Percentiles rank a stretch among this genome's conserved stretches.
These are phyloP conservation scores for Acacia confusa DNA, from an alignment of 306 rosid species.

Conservation along the genomic window DNA sequence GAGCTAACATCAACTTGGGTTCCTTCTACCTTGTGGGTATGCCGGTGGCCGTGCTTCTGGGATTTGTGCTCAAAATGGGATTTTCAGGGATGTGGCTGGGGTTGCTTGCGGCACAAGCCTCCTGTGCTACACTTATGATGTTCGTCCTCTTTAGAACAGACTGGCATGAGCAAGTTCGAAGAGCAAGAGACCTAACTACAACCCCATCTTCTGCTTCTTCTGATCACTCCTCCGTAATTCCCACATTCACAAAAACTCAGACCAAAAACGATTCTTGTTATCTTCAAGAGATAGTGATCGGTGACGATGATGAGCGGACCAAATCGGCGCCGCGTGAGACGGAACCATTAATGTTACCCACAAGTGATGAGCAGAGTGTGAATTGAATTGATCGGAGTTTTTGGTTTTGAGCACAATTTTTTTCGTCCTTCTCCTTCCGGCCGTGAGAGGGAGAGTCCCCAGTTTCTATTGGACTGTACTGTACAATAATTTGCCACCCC, in stretches of 20 bases:
- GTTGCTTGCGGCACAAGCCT: constrained; percentile 90
- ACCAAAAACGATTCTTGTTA: not conserved
- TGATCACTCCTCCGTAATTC: constrained; percentile 30
- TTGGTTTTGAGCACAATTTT: not conserved
- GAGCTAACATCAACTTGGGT: constrained; percentile 87
- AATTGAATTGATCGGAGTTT: constrained; percentile 20
- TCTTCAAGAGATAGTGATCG: constrained; percentile 57
- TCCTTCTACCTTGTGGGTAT: constrained; percentile 90
- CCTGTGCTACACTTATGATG: constrained; percentile 79
- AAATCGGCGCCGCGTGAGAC: constrained; percentile 55
- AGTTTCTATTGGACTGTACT: constrained; percentile 42
- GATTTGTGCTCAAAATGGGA: constrained; percentile 70
- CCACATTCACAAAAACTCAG: constrained; percentile 31
- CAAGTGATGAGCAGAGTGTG: constrained; percentile 7
- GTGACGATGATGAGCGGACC: constrained; percentile 27
- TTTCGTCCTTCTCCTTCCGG: constrained; percentile 1
- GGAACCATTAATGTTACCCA: constrained; percentile 49
- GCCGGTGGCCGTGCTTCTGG: constrained; percentile 81
- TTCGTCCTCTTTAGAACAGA: constrained; percentile 75
- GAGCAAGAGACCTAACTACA: constrained; percentile 69
- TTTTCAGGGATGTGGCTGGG: constrained; percentile 93
- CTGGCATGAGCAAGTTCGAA: constrained; percentile 63
- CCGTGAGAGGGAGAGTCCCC: constrained; percentile 17
- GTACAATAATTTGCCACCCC: constrained; percentile 9
- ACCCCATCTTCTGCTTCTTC: constrained; percentile 11